Conservation (phyloP, 176 grass and related monocot genomes). For the Elaeis guineensis region DNA sequence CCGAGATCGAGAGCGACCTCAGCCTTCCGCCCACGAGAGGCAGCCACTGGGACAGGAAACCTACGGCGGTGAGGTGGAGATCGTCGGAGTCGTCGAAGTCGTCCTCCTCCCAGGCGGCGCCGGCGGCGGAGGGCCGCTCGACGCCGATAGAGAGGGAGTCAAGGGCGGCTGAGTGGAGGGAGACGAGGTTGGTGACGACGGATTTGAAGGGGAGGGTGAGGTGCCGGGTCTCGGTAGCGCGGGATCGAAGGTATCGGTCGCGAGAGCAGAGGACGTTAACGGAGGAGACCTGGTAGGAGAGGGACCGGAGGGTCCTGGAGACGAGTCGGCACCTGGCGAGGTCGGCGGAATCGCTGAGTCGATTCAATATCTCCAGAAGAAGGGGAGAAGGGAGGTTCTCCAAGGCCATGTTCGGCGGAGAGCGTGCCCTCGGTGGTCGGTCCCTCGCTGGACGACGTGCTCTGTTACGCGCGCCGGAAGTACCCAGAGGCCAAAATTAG, state of each 20-base stretch:
- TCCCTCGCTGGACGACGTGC: too few relatives aligned
- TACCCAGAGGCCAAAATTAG: too few relatives aligned
- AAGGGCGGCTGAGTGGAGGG: slow-evolving; percentile 31
- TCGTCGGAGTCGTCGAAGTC: slow-evolving; percentile 50
- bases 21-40: slow-evolving; percentile 25
- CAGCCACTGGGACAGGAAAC: slow-evolving; percentile 39
- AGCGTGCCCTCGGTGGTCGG: too few relatives aligned
- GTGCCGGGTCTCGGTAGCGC: not conserved
- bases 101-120: slow-evolving; percentile 25
- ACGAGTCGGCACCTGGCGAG: slow-evolving; percentile 52
- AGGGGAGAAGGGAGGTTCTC: slow-evolving; percentile 12
- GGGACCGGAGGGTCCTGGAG: slow-evolving; percentile 30
- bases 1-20: slow-evolving; percentile 31
- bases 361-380: slow-evolving; percentile 37
- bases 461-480: too few relatives aligned
- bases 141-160: slow-evolving; percentile 34
- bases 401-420: not conserved
- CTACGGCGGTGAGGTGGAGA: slow-evolving; percentile 44
- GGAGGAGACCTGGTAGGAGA: slow-evolving; percentile 28
- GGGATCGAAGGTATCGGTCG: slow-evolving; percentile 24
- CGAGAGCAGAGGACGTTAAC: slow-evolving; percentile 15
- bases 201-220: slow-evolving; percentile 18
- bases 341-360: slow-evolving; percentile 35
- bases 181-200: slow-evolving; percentile 28
- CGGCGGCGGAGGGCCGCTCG: slow-evolving; percentile 10